Evolutionary conservation across 2,329 filamentous ascomycete species (phyloP).

Genomic region (Cytospora piceicola): DNA sequence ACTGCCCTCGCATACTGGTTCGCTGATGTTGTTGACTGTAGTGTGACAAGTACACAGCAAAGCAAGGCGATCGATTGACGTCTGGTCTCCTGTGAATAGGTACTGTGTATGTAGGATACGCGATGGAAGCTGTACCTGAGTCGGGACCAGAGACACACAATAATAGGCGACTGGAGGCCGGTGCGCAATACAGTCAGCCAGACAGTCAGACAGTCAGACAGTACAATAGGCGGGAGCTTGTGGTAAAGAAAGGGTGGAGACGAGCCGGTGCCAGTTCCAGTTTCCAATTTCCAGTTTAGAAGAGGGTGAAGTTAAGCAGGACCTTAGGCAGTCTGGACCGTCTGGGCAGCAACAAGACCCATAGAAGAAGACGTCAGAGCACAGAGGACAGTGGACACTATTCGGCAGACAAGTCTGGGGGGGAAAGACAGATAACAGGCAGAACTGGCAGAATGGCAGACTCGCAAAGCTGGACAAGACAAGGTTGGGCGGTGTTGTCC

Average conservation of each 20-base stretch:
- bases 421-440: background rate
- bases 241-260: conserved; percentile 1
- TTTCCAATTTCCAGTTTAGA: background rate
- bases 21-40: background rate
- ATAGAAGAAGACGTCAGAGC: conserved; percentile 1
- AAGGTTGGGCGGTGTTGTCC: background rate
- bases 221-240: conserved; percentile 1
- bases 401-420: background rate
- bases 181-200: too few relatives aligned
- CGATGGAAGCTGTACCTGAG: background rate
- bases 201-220: too few relatives aligned
- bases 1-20: background rate
- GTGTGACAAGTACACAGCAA: background rate
- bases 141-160: background rate
- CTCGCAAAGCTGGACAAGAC: background rate
- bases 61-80: conserved; percentile 2
- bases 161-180: conserved; percentile 10
- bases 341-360: conserved; percentile 2
- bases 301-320: background rate
- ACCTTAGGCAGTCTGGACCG: background rate
- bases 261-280: conserved; percentile 10
- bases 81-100: background rate
- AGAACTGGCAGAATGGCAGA: too few relatives aligned
- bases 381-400: background rate
- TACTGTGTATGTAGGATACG: background rate